Evolutionary conservation across 768 basidiomycete genomes (phyloP).

Genomic region (Lactarius tabidus): DNA sequence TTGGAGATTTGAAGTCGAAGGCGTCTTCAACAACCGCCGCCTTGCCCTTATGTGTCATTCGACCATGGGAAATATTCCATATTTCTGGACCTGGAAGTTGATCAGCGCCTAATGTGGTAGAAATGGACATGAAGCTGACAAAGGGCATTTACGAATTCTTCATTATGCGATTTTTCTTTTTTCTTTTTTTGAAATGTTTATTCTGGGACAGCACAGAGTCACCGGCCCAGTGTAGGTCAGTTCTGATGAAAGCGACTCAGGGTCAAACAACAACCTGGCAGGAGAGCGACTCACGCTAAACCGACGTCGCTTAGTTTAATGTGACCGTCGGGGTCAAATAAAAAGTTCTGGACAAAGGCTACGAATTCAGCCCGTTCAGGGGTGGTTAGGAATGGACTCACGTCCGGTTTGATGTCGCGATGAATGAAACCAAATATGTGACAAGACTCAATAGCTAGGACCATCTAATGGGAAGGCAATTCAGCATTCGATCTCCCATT

Average conservation of each 20-base stretch:
- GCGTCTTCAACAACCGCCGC: constrained; percentile 78
- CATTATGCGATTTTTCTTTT: constrained; percentile 96
- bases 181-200: no score
- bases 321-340: constrained; percentile 91
- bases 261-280: not conserved
- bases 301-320: constrained; percentile 96
- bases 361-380: constrained; percentile 1
- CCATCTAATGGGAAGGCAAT: constrained; percentile 56
- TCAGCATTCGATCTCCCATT: constrained; percentile 8
- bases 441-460: constrained; percentile 88
- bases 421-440: constrained; percentile 96
- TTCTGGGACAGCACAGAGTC: no score
- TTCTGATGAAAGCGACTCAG: constrained; percentile 35
- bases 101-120: constrained; percentile 26
- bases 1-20: constrained; percentile 67
- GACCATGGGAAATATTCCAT: constrained; percentile 88
- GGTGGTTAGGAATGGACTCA: constrained; percentile 36
- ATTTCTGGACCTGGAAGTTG: constrained; percentile 71
- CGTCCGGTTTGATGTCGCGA: constrained; percentile 95
- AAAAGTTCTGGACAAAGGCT: constrained; percentile 68
- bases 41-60: constrained; percentile 86
- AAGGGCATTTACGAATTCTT: constrained; percentile 78
- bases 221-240: constrained; percentile 95
- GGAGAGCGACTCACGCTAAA: constrained; percentile 65
- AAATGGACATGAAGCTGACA: constrained; percentile 48